These are phyloP conservation scores for Capsicum chinense DNA, from an alignment of 257 asterid genomes.

Conservation along the genomic window DNA sequence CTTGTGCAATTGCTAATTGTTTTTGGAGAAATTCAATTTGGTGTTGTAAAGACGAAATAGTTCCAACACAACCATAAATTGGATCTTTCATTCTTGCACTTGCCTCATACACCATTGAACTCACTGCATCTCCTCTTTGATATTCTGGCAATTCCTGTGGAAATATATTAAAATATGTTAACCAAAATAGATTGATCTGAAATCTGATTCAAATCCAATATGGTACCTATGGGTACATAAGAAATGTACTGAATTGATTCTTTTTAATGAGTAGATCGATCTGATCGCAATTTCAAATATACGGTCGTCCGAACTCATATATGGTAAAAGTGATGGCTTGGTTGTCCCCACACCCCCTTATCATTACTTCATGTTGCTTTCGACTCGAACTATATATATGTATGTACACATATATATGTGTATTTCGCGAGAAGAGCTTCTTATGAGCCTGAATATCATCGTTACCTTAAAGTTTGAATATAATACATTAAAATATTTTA, in stretches of 20 bases:
- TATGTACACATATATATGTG: no score
- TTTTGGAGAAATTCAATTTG: constrained; percentile 54
- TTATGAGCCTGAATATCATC: no score
- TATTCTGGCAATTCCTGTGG: constrained; percentile 57
- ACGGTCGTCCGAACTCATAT: no score
- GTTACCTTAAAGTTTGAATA: no score
- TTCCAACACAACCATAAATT: constrained; percentile 66
- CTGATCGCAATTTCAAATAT: no score
- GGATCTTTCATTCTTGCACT: constrained; percentile 68
- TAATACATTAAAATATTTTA: background rate
- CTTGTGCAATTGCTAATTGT: constrained; percentile 61
- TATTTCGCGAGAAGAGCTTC: no score
- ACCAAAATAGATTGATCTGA: no score
- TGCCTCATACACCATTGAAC: constrained; percentile 76
- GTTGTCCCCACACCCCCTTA: background rate
- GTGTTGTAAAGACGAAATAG: constrained; percentile 63
- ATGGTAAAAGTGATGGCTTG: no score
- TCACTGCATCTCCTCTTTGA: constrained; percentile 65
- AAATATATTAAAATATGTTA: background rate
- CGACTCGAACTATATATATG: background rate
- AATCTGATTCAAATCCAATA: no score
- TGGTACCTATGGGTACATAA: no score
- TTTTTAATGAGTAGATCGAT: no score
- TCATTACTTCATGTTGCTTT: background rate
- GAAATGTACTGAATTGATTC: no score